Conservation (phyloP, 352 stramenopile species). For the Globisporangium takayamanum region DNA sequence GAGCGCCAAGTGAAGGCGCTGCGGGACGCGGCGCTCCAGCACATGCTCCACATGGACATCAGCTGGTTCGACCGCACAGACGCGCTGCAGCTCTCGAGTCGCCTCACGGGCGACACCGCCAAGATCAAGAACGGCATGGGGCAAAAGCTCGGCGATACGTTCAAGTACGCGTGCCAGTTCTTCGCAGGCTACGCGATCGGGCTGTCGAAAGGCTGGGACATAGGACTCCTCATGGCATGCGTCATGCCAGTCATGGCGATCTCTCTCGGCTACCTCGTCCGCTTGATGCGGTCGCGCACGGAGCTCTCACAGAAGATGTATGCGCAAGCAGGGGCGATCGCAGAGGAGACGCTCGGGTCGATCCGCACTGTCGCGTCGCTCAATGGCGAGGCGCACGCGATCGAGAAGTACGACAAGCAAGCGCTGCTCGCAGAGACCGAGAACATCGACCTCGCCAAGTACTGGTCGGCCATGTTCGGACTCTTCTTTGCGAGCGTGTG, state of each 20-base stretch:
- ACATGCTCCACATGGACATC: conserved; percentile 51
- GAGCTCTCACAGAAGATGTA: conserved; percentile 36
- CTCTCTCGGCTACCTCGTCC: conserved; percentile 30
- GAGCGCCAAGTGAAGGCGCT: conserved; percentile 47
- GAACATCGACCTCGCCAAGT: conserved; percentile 24
- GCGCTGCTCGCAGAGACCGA: conserved; percentile 19
- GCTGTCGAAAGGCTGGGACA: conserved; percentile 39
- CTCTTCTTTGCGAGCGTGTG: conserved; percentile 36
- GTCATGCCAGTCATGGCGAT: conserved; percentile 39
- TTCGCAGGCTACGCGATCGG: conserved; percentile 35
- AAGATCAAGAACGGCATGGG: conserved; percentile 59
- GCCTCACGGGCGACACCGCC: conserved; percentile 38
- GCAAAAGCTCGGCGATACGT: conserved; percentile 36
- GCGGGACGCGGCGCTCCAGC: conserved; percentile 20
- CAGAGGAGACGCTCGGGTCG: conserved; percentile 51
- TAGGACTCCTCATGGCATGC: conserved; percentile 35
- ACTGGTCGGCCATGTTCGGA: conserved; percentile 18
- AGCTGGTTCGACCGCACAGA: conserved; percentile 44
- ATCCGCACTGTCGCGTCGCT: conserved; percentile 53
- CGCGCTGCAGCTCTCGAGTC: conserved; percentile 33
- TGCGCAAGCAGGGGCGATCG: conserved; percentile 37
- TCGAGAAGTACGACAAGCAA: conserved; percentile 31
- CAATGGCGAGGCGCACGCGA: conserved; percentile 35
- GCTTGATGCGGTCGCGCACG: conserved; percentile 12
- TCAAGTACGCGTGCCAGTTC: conserved; percentile 33